Evolutionary conservation across 2,329 filamentous ascomycete genomes (phyloP), one percentile per base, ranked within the genome.

Genomic region (Didymosphaeria variabile): DNA sequence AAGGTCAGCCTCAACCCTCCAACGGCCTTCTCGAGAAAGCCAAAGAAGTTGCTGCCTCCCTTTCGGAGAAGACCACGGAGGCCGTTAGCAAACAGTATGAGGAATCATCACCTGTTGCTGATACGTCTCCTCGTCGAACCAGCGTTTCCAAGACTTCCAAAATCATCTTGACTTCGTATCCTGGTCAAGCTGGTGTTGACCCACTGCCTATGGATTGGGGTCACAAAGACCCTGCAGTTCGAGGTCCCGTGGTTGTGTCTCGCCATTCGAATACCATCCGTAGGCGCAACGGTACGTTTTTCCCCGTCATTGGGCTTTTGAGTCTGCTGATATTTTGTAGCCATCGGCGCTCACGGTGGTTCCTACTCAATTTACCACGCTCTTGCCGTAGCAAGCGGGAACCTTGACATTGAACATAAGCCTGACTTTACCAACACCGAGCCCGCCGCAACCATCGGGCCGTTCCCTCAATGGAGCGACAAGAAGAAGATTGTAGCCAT

Each of bases 351-450:
- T 60, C 90, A 91, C 68, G 94, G 95, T 65, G 94, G 95, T 59
- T 97, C 93, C 5, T 98, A 99, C 78, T 93, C 92, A 63, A 94
- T 97, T 66, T 98, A 98, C 82, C 93, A 97, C 75, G 94, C 94
- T 23, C 86, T 98, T 31, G 94, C 94, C 13, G 89, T 98, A 66
- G 94, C 94, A 23, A 95, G 92, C 76, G 94, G 94, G 71, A 91
- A 98, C 76, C 86, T 98, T 60, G 88, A 92, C 63, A 85, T 88
- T 44, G 90, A 97, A 68, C 94, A 97, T 79, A 91, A 86, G 71
- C 88, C 90, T 12, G 88, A 91, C 75, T 90, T 91, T 77, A 90
- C 89, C 64, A 92, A 98, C 78, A 97, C 93, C 10, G 92, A 98
- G 77, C 95, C 95, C 13, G 93, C 94, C n/a, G 92, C 88, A 23